These are phyloP conservation scores for Buddleja alternifolia DNA, from an alignment of 257 asterid species.

Conservation along the genomic window DNA sequence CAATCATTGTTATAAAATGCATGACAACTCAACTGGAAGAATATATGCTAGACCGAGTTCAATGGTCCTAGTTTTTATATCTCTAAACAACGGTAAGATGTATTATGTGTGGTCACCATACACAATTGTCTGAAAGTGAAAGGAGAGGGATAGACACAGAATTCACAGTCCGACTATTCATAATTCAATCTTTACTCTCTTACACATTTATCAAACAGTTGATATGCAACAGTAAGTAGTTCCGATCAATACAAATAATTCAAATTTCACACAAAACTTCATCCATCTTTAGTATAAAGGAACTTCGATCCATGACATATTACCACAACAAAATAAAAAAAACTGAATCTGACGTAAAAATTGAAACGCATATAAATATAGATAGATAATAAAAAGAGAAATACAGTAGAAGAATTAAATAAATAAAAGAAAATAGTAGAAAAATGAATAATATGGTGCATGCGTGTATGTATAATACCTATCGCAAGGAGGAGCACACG, in stretches of 20 bases:
- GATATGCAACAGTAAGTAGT: conserved; percentile 20
- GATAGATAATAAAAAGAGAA: not conserved
- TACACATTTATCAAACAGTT: conserved; percentile 36
- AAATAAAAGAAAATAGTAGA: not conserved
- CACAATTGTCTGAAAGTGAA: no score
- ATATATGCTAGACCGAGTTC: no score
- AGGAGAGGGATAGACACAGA: no score
- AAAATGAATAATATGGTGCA: not conserved
- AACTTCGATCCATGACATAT: not conserved
- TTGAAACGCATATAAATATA: not conserved
- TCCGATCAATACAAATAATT: not conserved
- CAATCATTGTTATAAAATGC: not conserved
- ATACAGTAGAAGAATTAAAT: not conserved
- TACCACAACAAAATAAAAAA: not conserved
- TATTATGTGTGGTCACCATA: no score
- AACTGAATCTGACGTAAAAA: not conserved
- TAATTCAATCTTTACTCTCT: conserved; percentile 12
- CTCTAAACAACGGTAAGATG: no score
- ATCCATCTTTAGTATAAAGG: not conserved
- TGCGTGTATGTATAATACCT: conserved; percentile 44
- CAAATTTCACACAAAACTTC: not conserved
- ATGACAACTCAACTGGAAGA: not conserved
- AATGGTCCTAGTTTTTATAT: no score
- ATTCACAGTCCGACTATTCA: no score
- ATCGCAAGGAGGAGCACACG: conserved; percentile 83